Evolutionary conservation across 139 green algal genomes (phyloP).

Genomic region (Coelastrella sp.): DNA sequence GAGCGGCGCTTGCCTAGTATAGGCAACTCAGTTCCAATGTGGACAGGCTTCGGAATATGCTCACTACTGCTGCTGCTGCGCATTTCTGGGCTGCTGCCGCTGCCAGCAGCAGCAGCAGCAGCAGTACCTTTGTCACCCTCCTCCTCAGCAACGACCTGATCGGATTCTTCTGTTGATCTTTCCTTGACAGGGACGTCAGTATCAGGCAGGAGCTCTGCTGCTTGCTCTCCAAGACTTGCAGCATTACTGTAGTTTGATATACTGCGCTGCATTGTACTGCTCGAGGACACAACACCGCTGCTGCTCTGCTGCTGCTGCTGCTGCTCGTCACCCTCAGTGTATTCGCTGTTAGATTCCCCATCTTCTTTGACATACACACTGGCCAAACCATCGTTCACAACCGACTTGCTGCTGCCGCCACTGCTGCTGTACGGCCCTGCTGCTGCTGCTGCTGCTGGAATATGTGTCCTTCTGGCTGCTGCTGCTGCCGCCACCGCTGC

Average conservation of each 20-base stretch:
- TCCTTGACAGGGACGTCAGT: background rate
- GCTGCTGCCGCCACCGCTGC: conserved; percentile 5
- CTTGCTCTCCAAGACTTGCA: conserved; percentile 20
- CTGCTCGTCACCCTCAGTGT: background rate
- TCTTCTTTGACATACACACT: too few species aligned
- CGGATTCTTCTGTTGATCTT: too few species aligned
- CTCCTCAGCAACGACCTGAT: background rate
- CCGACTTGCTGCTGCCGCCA: background rate
- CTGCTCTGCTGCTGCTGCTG: background rate
- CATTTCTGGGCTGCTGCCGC: too few species aligned
- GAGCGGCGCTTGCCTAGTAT: too few species aligned
- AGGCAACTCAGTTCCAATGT: too few species aligned
- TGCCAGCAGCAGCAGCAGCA: too few species aligned
- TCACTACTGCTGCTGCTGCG: too few species aligned
- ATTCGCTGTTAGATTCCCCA: too few species aligned
- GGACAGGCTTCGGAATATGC: too few species aligned
- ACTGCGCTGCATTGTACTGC: background rate
- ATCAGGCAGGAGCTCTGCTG: conserved; percentile 10
- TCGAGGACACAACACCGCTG: background rate
- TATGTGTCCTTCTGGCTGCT: background rate
- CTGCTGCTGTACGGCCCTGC: background rate
- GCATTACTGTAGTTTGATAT: conserved; percentile 23
- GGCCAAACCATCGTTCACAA: too few species aligned
- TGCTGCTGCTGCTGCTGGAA: conserved; percentile 2
- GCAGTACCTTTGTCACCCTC: background rate